Conservation (phyloP, 495 filamentous ascomycete species). For the Pseudomonodictys pantanalensis region DNA sequence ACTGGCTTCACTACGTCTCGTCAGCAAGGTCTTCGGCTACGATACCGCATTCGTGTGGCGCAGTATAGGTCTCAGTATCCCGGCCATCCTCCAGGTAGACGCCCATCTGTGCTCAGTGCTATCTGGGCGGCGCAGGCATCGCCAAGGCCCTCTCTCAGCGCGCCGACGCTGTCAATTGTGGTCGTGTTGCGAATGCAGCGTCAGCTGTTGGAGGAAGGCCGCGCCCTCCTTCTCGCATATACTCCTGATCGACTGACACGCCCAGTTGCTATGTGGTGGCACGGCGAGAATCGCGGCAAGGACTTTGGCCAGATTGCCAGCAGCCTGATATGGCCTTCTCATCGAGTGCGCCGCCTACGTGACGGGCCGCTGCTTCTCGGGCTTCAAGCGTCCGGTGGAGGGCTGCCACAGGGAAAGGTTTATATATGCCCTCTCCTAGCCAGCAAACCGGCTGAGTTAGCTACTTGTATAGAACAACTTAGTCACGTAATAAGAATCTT, state of each 20-base stretch:
- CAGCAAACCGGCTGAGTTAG: no score
- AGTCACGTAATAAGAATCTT: no score
- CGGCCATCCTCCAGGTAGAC: no score
- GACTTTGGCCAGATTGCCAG: slow-evolving; percentile 34
- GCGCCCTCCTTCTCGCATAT: background rate
- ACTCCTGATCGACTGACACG: background rate
- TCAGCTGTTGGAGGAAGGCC: slow-evolving; percentile 1
- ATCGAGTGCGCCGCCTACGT: slow-evolving; percentile 27
- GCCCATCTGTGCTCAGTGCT: slow-evolving; percentile 22
- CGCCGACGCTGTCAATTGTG: slow-evolving; percentile 25
- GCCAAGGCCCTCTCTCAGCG: background rate
- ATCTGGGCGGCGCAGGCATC: slow-evolving; percentile 26
- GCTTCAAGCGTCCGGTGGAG: no score
- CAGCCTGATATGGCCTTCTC: slow-evolving; percentile 38
- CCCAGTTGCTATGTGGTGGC: slow-evolving; percentile 29
- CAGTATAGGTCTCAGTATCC: no score
- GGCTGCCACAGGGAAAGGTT: no score
- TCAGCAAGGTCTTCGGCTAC: no score
- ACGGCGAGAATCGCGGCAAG: slow-evolving; percentile 24
- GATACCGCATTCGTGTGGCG: no score
- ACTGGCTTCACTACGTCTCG: no score
- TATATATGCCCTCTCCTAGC: no score
- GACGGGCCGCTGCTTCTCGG: slow-evolving; percentile 22
- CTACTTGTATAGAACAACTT: no score
- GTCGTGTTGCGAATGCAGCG: slow-evolving; percentile 30